Percentiles rank a stretch among this genome's conserved stretches.
phyloP scores from a whole-genome alignment of 768 basidiomycete species.

The Suillus plorans region DNA sequence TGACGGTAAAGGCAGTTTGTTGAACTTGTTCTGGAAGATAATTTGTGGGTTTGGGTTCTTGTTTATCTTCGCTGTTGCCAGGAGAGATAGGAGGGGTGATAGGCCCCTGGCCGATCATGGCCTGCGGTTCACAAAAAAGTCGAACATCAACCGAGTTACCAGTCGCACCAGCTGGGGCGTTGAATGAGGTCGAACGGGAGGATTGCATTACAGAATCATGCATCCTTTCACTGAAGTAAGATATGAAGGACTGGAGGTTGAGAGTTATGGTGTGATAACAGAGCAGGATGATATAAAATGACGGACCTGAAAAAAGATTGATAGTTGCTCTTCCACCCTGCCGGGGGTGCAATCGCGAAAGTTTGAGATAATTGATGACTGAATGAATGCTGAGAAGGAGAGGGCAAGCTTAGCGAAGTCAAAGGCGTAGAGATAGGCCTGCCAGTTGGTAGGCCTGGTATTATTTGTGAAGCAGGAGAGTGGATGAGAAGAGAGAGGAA shows the following conservation, averaged over 20 bases:
- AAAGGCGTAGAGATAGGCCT: neutral
- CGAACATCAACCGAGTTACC: slow-evolving; percentile 10
- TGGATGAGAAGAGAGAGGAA: slow-evolving; percentile 5
- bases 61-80: slow-evolving; percentile 42
- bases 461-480: neutral
- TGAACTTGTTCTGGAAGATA: slow-evolving; percentile 14
- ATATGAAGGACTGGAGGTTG: slow-evolving; percentile 7
- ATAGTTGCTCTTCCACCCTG: neutral
- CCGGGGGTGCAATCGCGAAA: neutral
- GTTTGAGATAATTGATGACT: neutral
- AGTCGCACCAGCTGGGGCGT: slow-evolving; percentile 12
- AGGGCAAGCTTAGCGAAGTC: neutral
- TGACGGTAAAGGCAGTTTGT: slow-evolving; percentile 6
- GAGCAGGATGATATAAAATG: neutral
- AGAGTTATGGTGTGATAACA: slow-evolving; percentile 1
- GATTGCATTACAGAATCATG: slow-evolving; percentile 23
- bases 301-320: neutral
- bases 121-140: slow-evolving; percentile 38
- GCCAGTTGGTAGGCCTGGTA: neutral
- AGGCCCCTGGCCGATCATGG: slow-evolving; percentile 54
- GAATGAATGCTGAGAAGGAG: neutral
- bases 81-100: slow-evolving; percentile 74
- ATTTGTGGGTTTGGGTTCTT: slow-evolving; percentile 11
- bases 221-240: slow-evolving; percentile 17
- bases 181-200: slow-evolving; percentile 16